These are phyloP conservation scores for Breviolum minutum DNA, from an alignment of 73 alveolate species.

Conservation along the genomic window DNA sequence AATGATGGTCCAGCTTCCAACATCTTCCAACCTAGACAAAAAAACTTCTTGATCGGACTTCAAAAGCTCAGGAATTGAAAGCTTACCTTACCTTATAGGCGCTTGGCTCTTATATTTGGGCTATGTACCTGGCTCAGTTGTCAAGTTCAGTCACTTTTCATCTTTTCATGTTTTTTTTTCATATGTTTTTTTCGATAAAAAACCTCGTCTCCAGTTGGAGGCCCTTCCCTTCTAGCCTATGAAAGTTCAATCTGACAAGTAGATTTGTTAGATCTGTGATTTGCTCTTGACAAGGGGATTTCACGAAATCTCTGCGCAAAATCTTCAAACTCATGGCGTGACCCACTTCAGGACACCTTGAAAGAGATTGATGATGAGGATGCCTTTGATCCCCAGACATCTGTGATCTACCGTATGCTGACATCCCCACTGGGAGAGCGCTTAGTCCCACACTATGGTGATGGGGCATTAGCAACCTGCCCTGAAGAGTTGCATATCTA, in stretches of 20 bases:
- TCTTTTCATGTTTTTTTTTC: too few species aligned
- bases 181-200: too few species aligned
- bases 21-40: neutral
- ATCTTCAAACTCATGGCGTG: neutral
- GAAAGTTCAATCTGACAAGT: too few species aligned
- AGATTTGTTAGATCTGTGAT: too few species aligned
- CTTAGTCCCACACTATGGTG: conserved; percentile 30
- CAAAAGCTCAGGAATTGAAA: neutral
- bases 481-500: neutral
- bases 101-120: conserved; percentile 30
- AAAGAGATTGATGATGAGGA: neutral
- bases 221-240: too few species aligned
- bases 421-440: neutral
- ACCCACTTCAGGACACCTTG: conserved; percentile 9
- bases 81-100: conserved; percentile 38
- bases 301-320: too few species aligned
- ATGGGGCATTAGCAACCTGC: neutral
- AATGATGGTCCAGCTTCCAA: neutral
- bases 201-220: too few species aligned
- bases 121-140: neutral
- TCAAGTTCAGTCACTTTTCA: too few species aligned
- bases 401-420: conserved; percentile 3
- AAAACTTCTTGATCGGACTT: neutral
- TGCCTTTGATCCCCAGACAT: conserved; percentile 20
- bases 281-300: too few species aligned